Base-by-base conservation (phyloP, 495 filamentous ascomycete species). In the Penicillium maclennaniae region DNA sequence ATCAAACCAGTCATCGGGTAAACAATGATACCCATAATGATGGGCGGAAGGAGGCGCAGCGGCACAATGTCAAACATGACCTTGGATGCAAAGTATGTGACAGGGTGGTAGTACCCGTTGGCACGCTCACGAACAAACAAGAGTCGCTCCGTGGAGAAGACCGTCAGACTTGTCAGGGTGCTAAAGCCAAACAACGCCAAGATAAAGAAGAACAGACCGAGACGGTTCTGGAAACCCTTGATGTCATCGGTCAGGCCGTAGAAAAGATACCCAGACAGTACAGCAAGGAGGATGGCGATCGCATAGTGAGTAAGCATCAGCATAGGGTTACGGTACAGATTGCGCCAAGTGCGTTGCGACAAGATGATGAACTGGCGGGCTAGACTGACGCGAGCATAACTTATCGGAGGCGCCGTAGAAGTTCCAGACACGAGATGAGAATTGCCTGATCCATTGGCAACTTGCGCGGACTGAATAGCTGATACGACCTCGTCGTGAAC, bases 281-380 rank as follows among this genome's bases (percentile, higher is more conserved):
- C 92, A 16, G 92, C 93, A 12, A 99, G 81, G 1, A 97, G 72
- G 55, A 99, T 97, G 19, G 93, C 89, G 58, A 97, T 97, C n/a
- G 92, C 92, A 67, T 99, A 99, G 73, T 99, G 93, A 0, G 95
- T 96, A 43, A 99, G 80, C 93, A 99, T 99, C 42, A 99, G 74
- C 84, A 97, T 91, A 16, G 93, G 93, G 69, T 99, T 97, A 37
- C 93, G 85, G 72, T 99, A 97, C 3, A 99, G 83, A 61, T 99
- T 99, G 54, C 86, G 87, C 95, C 95, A 97, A 0, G 95, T 99
- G 26, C 93, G 83, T 59, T 83, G 80, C 7, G 91, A 95, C 21
- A 99, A 77, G 59, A 99, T 96, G 27, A 82, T 62, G 68, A 97
- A 97, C 64, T 99, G 93, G 26, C 87, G 78, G 10, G 79, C 48